Base-by-base conservation (phyloP, 129 eudicot species). In the Apium graveolens region DNA sequence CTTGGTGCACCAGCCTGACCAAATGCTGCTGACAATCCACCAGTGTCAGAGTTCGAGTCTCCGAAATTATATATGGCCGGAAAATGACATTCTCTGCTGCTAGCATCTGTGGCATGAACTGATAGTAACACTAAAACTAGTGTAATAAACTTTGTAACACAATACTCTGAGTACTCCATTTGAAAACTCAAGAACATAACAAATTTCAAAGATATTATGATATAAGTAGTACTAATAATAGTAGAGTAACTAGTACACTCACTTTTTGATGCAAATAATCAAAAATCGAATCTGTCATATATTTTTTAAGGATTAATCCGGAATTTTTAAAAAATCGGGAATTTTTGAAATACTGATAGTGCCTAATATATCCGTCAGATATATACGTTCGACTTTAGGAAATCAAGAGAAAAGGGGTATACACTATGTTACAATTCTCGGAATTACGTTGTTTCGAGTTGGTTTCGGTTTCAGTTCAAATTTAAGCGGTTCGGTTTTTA, bases 11-110 rank as follows among this genome's bases (percentile, higher is more conserved):
- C 88, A 55, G 87, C 87, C 80, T 82, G 91, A 1, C 94, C 89
- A 39, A 90, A 90, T 3, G 91, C 89, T 12, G 94, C 91, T 0
- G 91, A 80, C 41, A 87, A 43, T 44, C 91, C 94, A 55, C 94
- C 94, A 14, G 94, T 90, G 78, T 87, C 91, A 12, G 94, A 90
- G 55, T 87, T 85, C 11, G 94, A 90, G 88, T 90, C 94, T 16
- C 94, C 94, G 21, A 87, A 90, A 84, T 87, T 90, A 85, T 81
- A 90, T 20, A 90, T 76, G 12, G 89, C 89, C 27, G 88, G 89
- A 73, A 85, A 87, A 44, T 80, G 68, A 84, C 94, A 90, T 11
- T 31, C 68, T 34, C 20, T 68, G 12, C 20, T 21, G 3, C 55
- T 26, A 32, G 41, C 76, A 57, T 74, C 12, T 26, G 77, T 13